phyloP scores from a whole-genome alignment of 1,139 yeast genomes.

The Sugiyamaella pinicola region DNA sequence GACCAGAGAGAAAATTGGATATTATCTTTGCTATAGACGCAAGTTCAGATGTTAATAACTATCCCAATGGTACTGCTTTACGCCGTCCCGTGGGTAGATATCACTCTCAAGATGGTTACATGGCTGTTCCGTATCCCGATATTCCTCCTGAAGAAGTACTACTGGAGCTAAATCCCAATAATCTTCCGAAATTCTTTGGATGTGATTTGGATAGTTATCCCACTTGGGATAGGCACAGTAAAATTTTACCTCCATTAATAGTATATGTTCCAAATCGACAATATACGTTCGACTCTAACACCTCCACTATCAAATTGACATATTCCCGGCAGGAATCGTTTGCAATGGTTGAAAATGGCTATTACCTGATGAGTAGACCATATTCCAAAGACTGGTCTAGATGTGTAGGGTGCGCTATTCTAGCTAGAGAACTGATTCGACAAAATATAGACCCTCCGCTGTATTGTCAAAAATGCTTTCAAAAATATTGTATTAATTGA shows the following conservation, averaged over 20 bases:
- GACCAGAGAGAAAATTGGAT: constrained; percentile 67
- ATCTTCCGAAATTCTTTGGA: constrained; percentile 60
- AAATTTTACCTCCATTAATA: constrained; percentile 54
- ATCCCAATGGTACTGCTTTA: constrained; percentile 33
- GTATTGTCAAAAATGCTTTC: constrained; percentile 68
- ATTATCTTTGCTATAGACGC: constrained; percentile 73
- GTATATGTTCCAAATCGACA: constrained; percentile 59
- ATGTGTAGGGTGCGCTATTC: constrained; percentile 82
- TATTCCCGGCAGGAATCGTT: constrained; percentile 50
- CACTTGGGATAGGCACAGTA: constrained; percentile 20
- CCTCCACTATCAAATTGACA: constrained; percentile 49
- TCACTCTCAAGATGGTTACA: constrained; percentile 44
- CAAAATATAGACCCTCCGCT: constrained; percentile 58
- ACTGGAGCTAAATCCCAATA: constrained; percentile 52
- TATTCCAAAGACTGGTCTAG: constrained; percentile 60
- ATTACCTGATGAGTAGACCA: constrained; percentile 50
- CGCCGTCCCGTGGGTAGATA: constrained; percentile 29
- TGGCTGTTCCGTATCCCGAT: constrained; percentile 67
- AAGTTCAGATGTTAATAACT: constrained; percentile 29
- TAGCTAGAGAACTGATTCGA: constrained; percentile 73
- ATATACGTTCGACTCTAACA: constrained; percentile 51
- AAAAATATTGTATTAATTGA: constrained; percentile 55
- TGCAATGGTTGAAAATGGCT: constrained; percentile 55
- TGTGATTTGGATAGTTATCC: constrained; percentile 68
- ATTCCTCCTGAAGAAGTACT: constrained; percentile 67